Percentiles rank a stretch among this genome's conserved stretches.
phyloP scores from a whole-genome alignment of 305 asterid species.

The Euphrasia arctica region DNA sequence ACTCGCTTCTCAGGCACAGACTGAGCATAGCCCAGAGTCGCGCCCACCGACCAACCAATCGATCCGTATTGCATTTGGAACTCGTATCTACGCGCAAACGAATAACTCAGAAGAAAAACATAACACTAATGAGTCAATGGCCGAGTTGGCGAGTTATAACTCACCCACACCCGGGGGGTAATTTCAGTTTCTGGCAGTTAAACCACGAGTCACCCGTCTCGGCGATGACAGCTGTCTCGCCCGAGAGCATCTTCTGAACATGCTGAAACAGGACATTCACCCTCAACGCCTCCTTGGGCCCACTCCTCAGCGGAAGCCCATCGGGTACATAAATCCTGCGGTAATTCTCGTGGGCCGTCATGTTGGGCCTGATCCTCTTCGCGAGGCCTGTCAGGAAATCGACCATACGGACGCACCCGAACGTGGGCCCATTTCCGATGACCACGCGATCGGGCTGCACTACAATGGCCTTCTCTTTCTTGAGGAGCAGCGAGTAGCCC shows the following conservation, averaged over 20 bases:
- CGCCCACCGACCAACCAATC: not conserved
- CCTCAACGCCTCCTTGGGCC: not conserved
- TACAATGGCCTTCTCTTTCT: not conserved
- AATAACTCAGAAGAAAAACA: not conserved
- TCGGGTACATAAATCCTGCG: not conserved
- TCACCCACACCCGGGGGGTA: not conserved
- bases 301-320: not conserved
- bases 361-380: not conserved
- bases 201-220: not conserved
- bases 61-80: not conserved
- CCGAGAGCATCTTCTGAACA: not conserved
- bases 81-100: not conserved
- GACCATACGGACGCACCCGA: not conserved
- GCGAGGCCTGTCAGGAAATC: not conserved
- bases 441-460: not conserved
- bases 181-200: not conserved
- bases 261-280: slow-evolving; percentile 4
- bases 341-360: not conserved
- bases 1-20: not conserved
- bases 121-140: not conserved
- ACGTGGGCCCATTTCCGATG: not conserved
- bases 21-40: slow-evolving; percentile 5
- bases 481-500: not conserved
- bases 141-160: not conserved
- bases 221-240: not conserved